Conservation (phyloP, 257 asterid genomes). For the Ajuga chamaepitys region DNA sequence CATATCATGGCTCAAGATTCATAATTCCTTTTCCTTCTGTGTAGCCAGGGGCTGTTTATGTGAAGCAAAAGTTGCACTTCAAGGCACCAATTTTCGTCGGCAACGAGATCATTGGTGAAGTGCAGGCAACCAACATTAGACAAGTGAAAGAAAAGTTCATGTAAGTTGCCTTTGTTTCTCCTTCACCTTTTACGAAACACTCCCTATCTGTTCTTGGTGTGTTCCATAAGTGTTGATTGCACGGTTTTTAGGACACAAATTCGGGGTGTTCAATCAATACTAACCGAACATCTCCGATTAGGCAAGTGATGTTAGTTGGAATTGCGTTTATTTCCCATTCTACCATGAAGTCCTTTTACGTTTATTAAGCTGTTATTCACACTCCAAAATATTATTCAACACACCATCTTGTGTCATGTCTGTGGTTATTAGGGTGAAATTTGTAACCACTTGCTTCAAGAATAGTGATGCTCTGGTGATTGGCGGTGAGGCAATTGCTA, state of each 20-base stretch:
- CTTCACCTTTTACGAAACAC: too few species aligned
- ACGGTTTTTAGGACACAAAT: too few species aligned
- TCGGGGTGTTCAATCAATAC: too few species aligned
- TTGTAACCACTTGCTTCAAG: slow-evolving; percentile 54
- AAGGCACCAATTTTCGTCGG: slow-evolving; percentile 65
- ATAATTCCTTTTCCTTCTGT: neutral
- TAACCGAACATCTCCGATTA: too few species aligned
- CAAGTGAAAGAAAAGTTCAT: slow-evolving; percentile 37
- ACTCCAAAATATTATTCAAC: too few species aligned
- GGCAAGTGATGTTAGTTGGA: too few species aligned
- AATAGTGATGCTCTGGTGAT: slow-evolving; percentile 33
- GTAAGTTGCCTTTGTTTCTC: slow-evolving; percentile 26
- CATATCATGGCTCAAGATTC: too few species aligned
- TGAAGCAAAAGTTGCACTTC: slow-evolving; percentile 64
- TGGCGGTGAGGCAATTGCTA: slow-evolving; percentile 60
- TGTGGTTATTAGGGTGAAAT: slow-evolving; percentile 45
- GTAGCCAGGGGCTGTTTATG: slow-evolving; percentile 86
- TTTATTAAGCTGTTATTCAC: too few species aligned
- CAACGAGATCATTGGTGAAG: slow-evolving; percentile 52
- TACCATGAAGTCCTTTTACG: too few species aligned
- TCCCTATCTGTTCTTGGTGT: too few species aligned
- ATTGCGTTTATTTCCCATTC: too few species aligned
- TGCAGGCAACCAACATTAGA: slow-evolving; percentile 44
- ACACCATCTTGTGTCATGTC: neutral
- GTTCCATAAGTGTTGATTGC: too few species aligned